Percentiles rank a stretch among this genome's conserved stretches.
These are phyloP conservation scores for Blastocystis sp. DNA, from an alignment of 352 stramenopile genomes.

Conservation along the genomic window DNA sequence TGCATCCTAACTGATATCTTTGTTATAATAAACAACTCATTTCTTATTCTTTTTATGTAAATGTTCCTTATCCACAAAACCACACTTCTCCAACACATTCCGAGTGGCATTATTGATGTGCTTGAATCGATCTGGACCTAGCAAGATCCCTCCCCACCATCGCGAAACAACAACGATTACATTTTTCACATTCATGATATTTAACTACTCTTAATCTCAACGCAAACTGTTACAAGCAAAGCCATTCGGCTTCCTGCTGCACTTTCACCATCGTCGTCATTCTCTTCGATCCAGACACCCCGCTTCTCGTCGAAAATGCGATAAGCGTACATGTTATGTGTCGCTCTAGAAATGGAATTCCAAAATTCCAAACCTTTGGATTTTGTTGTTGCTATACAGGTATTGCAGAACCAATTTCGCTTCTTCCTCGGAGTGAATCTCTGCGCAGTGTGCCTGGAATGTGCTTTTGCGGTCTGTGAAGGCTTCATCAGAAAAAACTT, in stretches of 20 bases:
- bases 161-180: conserved; percentile 65
- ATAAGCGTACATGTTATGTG: conserved; percentile 66
- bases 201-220: neutral
- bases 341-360: conserved; percentile 61
- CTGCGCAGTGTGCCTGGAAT: conserved; percentile 52
- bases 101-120: conserved; percentile 65
- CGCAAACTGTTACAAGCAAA: conserved; percentile 8
- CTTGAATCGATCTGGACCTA: conserved; percentile 65
- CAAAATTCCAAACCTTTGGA: neutral
- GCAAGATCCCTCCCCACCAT: conserved; percentile 65
- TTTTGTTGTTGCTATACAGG: conserved; percentile 50
- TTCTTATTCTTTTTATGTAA: conserved; percentile 39
- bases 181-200: conserved; percentile 64
- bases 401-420: conserved; percentile 46
- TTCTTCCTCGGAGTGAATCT: conserved; percentile 40
- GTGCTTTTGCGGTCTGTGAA: conserved; percentile 56
- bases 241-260: conserved; percentile 62
- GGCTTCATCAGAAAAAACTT: conserved; percentile 45
- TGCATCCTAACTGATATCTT: neutral
- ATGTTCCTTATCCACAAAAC: conserved; percentile 22
- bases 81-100: conserved; percentile 62
- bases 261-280: conserved; percentile 65
- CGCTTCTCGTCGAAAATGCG: conserved; percentile 61
- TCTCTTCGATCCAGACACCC: conserved; percentile 63
- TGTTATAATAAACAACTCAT: conserved; percentile 34